Percentiles rank a stretch among this genome's conserved stretches.
Evolutionary conservation across 2,329 filamentous ascomycete genomes (phyloP).

Genomic region (Venturia pyrina): DNA sequence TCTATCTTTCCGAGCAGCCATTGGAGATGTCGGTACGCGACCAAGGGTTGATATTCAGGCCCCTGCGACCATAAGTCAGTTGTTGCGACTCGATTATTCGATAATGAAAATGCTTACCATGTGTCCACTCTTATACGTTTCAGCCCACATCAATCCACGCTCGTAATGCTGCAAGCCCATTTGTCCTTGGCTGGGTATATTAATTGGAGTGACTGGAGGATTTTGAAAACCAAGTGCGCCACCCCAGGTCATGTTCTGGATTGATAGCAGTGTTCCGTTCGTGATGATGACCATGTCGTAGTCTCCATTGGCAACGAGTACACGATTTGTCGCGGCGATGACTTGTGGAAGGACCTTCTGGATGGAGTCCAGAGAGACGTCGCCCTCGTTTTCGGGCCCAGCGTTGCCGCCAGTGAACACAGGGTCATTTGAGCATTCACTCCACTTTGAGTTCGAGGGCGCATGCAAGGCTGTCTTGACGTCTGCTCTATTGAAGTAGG

Average conservation of each 20-base stretch:
- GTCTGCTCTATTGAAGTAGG: slow-evolving; percentile 25
- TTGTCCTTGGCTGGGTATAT: slow-evolving; percentile 10
- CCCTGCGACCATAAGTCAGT: slow-evolving; percentile 9
- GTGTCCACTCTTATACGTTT: slow-evolving; percentile 26
- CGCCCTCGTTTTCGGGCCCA: slow-evolving; percentile 15
- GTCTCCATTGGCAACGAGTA: slow-evolving; percentile 14
- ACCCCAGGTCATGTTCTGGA: slow-evolving; percentile 18
- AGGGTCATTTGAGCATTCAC: slow-evolving; percentile 12
- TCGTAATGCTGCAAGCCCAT: slow-evolving; percentile 24
- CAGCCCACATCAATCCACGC: slow-evolving; percentile 28
- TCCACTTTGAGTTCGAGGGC: slow-evolving; percentile 15
- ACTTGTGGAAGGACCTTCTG: slow-evolving; percentile 16
- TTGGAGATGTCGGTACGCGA: slow-evolving; percentile 16
- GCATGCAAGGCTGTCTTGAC: slow-evolving; percentile 17
- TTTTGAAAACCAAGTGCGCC: slow-evolving; percentile 16
- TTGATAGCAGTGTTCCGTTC: slow-evolving; percentile 15
- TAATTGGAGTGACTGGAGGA: slow-evolving; percentile 13
- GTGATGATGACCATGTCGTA: slow-evolving; percentile 14
- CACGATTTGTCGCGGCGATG: slow-evolving; percentile 14
- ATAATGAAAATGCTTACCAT: slow-evolving; percentile 19
- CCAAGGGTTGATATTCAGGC: slow-evolving; percentile 26
- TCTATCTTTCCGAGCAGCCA: too few species aligned
- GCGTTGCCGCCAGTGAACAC: slow-evolving; percentile 13
- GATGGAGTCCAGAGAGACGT: slow-evolving; percentile 16
- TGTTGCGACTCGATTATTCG: slow-evolving; percentile 28